Base-by-base conservation (phyloP, 768 basidiomycete species). In the Russula sp. region DNA sequence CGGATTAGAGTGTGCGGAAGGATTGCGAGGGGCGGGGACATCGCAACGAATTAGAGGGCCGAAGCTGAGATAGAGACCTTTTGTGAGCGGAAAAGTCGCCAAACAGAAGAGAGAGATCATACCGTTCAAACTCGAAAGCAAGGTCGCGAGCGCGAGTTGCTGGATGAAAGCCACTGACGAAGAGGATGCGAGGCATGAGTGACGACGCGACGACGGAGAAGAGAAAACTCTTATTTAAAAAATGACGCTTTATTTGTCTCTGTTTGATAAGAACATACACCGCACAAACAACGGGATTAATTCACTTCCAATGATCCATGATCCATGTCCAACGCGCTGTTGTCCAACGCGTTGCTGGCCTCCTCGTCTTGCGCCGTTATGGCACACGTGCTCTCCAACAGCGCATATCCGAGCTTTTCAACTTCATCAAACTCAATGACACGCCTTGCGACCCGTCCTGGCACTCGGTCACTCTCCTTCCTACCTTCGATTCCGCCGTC, bases 71-170 rank as follows among this genome's bases (percentile, higher is more conserved):
- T 26, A 5, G 26, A 24, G n/a, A 8, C 59, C 16, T 30, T 44
- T 36, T 38, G 20, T 56, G 26, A 30, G 40, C 14, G 1, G 24
- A 26, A 1, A 32, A 46, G 56, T 36, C 2, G 5, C 36, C 36
- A 56, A 5, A 5, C 8, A 7, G 22, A 42, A 48, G 22, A 42
- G 57, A 42, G 8, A 26, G 69, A 71, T 60, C 6, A 40, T 63
- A 92, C 92, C 87, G 82, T 80, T 94, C 92, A 70, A 94, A 94
- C 74, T 93, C 91, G 70, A 78, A 90, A 2, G 92, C 92, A 2
- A 94, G 82, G 70, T 92, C 91, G 59, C 87, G 82, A 10, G 92
- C 92, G 26, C 90, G 84, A 3, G 90, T 92, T n/a, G 83, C 76
- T 5, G 88, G 87, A 69, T 90, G 86, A 71, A 94, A 94, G 22